Percentiles rank a stretch among this genome's conserved stretches.
phyloP scores from a whole-genome alignment of 2,329 filamentous ascomycete species.

The Canariomyces notabilis region DNA sequence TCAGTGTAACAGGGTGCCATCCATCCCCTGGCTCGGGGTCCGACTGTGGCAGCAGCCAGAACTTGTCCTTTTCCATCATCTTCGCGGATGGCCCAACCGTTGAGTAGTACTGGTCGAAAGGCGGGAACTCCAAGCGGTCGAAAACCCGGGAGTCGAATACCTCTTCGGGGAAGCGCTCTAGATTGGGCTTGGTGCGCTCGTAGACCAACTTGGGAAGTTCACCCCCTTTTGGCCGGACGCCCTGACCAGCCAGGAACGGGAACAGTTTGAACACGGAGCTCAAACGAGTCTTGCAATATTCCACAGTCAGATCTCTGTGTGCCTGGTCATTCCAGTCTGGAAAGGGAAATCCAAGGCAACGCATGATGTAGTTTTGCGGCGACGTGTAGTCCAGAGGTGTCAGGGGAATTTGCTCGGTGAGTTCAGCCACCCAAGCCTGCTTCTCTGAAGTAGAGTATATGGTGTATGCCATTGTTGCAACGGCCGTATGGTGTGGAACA shows the following conservation, averaged over 20 bases:
- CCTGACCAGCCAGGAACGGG: conserved; percentile 8
- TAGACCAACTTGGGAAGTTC: conserved; percentile 1
- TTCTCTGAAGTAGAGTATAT: no score
- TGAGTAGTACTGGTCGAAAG: background rate
- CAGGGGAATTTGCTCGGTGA: conserved; percentile 4
- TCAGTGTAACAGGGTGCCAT: conserved; percentile 4
- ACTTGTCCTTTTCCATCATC: conserved; percentile 3
- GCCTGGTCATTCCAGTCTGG: no score
- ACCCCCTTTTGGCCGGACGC: background rate
- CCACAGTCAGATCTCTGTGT: background rate
- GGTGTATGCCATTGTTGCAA: no score
- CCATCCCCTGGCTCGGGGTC: background rate
- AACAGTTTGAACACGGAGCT: background rate
- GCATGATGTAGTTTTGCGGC: conserved; percentile 7
- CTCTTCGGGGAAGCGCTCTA: background rate
- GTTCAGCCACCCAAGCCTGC: conserved; percentile 3
- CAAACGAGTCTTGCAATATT: background rate
- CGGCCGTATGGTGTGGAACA: no score
- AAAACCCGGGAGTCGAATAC: background rate
- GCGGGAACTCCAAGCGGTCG: background rate
- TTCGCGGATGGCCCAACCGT: background rate
- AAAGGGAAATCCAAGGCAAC: conserved; percentile 1
- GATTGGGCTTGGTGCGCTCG: background rate
- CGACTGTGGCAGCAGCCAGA: conserved; percentile 5
- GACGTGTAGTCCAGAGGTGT: conserved; percentile 9